These are phyloP conservation scores for Drechslerella coelobrocha DNA, from an alignment of 2,329 filamentous ascomycete genomes.

Conservation along the genomic window DNA sequence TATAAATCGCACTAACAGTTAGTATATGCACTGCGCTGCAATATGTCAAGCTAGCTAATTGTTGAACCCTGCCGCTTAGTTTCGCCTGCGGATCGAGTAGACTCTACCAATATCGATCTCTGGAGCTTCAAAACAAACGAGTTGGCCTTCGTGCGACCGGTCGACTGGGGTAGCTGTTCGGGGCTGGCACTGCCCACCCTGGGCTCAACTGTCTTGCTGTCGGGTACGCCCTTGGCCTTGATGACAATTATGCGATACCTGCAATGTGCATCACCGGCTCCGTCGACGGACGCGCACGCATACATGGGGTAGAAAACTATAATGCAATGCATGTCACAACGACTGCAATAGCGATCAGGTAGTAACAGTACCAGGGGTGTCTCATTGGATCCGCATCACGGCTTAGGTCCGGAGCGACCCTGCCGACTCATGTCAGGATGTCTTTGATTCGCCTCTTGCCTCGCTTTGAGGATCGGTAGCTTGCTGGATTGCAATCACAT, in stretches of 20 bases:
- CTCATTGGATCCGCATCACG: background rate
- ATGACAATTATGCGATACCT: background rate
- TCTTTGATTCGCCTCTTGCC: background rate
- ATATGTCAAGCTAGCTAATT: background rate
- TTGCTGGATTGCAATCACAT: background rate
- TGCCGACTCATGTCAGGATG: too few species aligned
- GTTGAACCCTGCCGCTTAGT: background rate
- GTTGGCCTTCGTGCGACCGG: background rate
- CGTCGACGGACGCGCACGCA: background rate
- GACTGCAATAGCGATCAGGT: background rate
- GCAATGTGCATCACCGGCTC: background rate
- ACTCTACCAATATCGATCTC: background rate
- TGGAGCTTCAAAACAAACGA: background rate
- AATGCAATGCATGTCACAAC: background rate
- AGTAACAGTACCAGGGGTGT: background rate
- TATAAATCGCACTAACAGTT: background rate
- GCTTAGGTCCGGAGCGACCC: background rate
- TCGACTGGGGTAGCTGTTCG: conserved; percentile 1
- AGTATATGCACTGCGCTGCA: background rate
- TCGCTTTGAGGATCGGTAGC: background rate
- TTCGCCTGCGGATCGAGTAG: background rate
- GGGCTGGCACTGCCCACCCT: background rate
- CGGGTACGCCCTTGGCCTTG: background rate
- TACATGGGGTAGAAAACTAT: background rate
- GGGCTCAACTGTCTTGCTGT: background rate